Evolutionary conservation across 371 early-diverging fungal species (phyloP).

Genomic region (Entomophthora muscae): DNA sequence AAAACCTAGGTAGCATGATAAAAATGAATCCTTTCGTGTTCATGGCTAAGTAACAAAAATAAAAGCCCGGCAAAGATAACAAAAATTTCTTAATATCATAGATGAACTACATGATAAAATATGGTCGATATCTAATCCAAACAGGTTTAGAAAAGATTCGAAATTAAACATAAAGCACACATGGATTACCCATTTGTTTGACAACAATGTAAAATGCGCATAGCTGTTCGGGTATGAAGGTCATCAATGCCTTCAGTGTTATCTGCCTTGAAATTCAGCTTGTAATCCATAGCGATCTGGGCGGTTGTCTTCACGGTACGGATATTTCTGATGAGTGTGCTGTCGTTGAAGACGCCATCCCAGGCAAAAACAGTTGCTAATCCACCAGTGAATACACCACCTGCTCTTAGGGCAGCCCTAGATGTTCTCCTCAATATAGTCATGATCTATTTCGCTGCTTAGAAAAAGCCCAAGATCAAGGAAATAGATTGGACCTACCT

Average conservation of each 20-base stretch:
- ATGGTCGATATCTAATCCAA: too few relatives aligned
- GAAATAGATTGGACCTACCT: too few relatives aligned
- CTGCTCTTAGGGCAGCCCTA: not conserved
- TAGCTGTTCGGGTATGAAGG: slow-evolving; percentile 47
- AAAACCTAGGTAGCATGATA: too few relatives aligned
- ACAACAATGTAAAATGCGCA: slow-evolving; percentile 59
- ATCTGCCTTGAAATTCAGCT: slow-evolving; percentile 45
- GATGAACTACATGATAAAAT: too few relatives aligned
- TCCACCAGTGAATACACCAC: slow-evolving; percentile 7
- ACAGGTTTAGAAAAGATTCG: too few relatives aligned
- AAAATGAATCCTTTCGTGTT: too few relatives aligned
- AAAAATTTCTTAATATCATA: too few relatives aligned
- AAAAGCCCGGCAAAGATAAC: too few relatives aligned
- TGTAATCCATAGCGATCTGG: slow-evolving; percentile 45
- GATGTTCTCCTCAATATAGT: not conserved
- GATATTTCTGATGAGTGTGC: slow-evolving; percentile 27
- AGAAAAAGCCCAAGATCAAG: too few relatives aligned
- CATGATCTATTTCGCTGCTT: not conserved
- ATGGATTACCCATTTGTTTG: slow-evolving; percentile 44
- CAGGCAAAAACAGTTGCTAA: slow-evolving; percentile 20
- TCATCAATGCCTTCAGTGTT: slow-evolving; percentile 26
- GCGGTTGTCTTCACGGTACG: slow-evolving; percentile 23
- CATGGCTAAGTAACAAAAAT: too few relatives aligned
- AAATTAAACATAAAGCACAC: not conserved
- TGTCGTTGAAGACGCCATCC: slow-evolving; percentile 35